Evolutionary conservation across 805 yeast genomes (phyloP).

Genomic region (Saccharomyces mikatae): DNA sequence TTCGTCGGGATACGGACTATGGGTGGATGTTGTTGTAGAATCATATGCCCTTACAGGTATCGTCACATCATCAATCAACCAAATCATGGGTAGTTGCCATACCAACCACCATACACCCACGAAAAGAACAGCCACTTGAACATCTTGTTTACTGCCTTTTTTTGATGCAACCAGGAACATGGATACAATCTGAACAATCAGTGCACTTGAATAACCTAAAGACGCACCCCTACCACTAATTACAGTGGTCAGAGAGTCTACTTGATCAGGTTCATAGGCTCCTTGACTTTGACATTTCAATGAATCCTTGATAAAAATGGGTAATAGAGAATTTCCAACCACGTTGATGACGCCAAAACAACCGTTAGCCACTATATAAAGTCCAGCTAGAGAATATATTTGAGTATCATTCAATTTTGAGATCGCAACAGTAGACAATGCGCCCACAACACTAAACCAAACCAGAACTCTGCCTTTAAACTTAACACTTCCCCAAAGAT

Average conservation of each 20-base stretch:
- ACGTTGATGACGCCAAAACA: conserved; percentile 74
- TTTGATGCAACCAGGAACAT: conserved; percentile 43
- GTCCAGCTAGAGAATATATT: conserved; percentile 32
- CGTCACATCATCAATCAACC: conserved; percentile 32
- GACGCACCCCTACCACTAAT: conserved; percentile 68
- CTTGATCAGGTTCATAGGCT: conserved; percentile 10
- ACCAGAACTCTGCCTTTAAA: conserved; percentile 51
- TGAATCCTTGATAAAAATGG: conserved; percentile 46
- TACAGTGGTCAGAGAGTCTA: conserved; percentile 38
- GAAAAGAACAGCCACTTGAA: conserved; percentile 50
- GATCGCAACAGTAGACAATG: conserved; percentile 43
- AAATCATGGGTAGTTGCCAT: conserved; percentile 55
- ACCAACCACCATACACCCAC: conserved; percentile 75
- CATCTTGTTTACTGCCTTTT: conserved; percentile 17
- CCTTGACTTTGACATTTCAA: conserved; percentile 12
- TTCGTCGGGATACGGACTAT: not conserved
- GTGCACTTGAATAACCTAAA: conserved; percentile 59
- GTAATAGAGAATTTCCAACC: conserved; percentile 68
- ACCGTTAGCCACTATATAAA: conserved; percentile 57
- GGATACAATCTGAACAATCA: conserved; percentile 55
- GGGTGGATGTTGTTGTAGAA: not conserved
- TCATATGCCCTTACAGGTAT: not conserved
- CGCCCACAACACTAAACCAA: conserved; percentile 52
- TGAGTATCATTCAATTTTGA: conserved; percentile 26
- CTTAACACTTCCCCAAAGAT: conserved; percentile 36